Evolutionary conservation across 441 rosid genomes (phyloP).

Genomic region (Daphne laureola): DNA sequence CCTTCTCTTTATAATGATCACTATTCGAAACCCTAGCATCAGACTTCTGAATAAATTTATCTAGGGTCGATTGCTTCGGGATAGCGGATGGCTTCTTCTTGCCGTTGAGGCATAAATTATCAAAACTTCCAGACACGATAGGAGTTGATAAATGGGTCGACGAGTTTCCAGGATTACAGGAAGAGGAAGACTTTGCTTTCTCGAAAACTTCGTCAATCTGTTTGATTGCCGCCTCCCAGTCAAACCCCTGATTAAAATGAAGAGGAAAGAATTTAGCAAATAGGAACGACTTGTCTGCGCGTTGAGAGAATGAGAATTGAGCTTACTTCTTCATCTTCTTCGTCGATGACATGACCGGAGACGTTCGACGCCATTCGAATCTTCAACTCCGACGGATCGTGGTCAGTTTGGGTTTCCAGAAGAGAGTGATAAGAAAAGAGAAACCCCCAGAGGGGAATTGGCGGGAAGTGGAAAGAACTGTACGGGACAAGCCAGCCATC

Average conservation of each 20-base stretch:
- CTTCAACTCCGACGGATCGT: no score
- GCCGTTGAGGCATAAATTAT: conserved; percentile 8
- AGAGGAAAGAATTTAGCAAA: not conserved
- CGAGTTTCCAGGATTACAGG: conserved; percentile 5
- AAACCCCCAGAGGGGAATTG: no score
- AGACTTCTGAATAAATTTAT: conserved; percentile 39
- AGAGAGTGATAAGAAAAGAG: no score
- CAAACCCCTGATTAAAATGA: conserved; percentile 41
- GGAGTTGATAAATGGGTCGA: conserved; percentile 21
- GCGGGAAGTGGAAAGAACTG: no score
- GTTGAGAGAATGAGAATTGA: not conserved
- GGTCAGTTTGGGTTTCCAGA: no score
- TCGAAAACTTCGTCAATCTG: conserved; percentile 70
- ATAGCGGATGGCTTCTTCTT: conserved; percentile 17
- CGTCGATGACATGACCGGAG: conserved; percentile 33
- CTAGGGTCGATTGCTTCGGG: conserved; percentile 63
- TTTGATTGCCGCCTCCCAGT: conserved; percentile 92
- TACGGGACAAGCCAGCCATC: no score
- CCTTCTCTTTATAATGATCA: conserved; percentile 12
- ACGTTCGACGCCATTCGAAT: conserved; percentile 31
- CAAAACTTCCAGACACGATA: not conserved
- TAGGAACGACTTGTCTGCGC: not conserved
- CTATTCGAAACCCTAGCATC: conserved; percentile 10
- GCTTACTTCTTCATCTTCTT: conserved; percentile 46
- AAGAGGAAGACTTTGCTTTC: conserved; percentile 24